Conservation (phyloP, 192 early-diverging fungal species). For the Coemansia sp. region DNA sequence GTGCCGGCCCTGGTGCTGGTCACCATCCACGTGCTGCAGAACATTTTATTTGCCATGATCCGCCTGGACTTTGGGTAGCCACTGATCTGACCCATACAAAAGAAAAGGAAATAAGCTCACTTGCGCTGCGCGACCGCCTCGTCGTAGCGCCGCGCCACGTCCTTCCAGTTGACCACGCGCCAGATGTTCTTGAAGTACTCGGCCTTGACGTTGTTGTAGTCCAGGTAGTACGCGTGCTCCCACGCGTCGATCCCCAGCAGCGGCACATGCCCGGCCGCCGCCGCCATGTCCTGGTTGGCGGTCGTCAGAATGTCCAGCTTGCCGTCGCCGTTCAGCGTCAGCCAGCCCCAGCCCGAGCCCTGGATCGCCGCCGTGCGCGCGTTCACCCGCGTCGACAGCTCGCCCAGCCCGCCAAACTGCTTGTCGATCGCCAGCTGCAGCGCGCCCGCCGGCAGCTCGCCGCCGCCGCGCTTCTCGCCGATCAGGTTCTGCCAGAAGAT, state of each 20-base stretch:
- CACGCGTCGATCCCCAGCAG: conserved; percentile 91
- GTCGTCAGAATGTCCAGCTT: conserved; percentile 82
- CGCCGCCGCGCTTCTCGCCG: conserved; percentile 73
- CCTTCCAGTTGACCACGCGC: conserved; percentile 98
- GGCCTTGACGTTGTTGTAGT: conserved; percentile 97
- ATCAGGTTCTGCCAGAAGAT: conserved; percentile 96
- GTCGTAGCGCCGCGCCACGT: conserved; percentile 79
- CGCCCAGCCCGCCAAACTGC: conserved; percentile 81
- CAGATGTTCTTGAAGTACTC: conserved; percentile 94
- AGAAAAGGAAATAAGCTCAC: neutral
- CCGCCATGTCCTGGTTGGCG: conserved; percentile 76
- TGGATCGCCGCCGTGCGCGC: conserved; percentile 76
- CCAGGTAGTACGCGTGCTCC: conserved; percentile 97
- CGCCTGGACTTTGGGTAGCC: conserved; percentile 53
- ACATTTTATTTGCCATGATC: conserved; percentile 63
- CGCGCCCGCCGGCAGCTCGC: conserved; percentile 57
- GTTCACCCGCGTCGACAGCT: conserved; percentile 73
- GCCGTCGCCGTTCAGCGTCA: conserved; percentile 81
- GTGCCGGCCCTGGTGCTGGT: conserved; percentile 64
- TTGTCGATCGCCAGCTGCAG: conserved; percentile 71
- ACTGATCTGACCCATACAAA: neutral
- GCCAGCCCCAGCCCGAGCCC: conserved; percentile 97
- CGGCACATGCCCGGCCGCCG: conserved; percentile 64
- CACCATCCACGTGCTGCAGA: conserved; percentile 69
- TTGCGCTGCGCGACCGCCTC: conserved; percentile 44